phyloP scores from a whole-genome alignment of 2,329 filamentous ascomycete species.

The Talaromyces islandicus region DNA sequence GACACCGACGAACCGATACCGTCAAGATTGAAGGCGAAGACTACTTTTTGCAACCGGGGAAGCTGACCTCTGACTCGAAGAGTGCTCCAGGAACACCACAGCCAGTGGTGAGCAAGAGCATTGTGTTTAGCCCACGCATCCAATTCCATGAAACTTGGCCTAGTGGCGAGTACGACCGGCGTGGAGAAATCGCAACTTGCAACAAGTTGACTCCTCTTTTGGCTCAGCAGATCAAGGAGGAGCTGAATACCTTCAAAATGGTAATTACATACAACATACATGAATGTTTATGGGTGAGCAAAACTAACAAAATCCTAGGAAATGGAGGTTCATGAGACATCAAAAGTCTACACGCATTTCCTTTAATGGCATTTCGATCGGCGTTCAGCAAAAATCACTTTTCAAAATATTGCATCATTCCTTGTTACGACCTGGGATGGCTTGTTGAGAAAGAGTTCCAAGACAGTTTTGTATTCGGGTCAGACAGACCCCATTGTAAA shows the following conservation, averaged over 20 bases:
- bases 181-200: constrained; percentile 94
- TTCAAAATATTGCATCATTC: constrained; percentile 6
- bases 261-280: constrained; percentile 54
- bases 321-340: constrained; percentile 99
- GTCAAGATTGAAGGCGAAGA: constrained; percentile 76
- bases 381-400: constrained; percentile 17
- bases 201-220: constrained; percentile 95
- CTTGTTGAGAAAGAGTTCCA: constrained; percentile 6
- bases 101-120: constrained; percentile 42
- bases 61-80: constrained; percentile 65
- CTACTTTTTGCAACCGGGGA: constrained; percentile 76
- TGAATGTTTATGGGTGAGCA: neutral
- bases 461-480: constrained; percentile 6
- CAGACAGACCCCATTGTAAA: constrained; percentile 10
- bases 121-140: constrained; percentile 81
- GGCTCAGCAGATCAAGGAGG: constrained; percentile 98
- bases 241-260: constrained; percentile 99
- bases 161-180: constrained; percentile 88
- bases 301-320: constrained; percentile 60
- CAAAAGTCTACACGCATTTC: constrained; percentile 99
- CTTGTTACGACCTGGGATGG: constrained; percentile 5
- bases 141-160: constrained; percentile 97
- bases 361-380: constrained; percentile 54
- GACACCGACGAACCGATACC: constrained; percentile 61
- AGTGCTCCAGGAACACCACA: constrained; percentile 53